Evolutionary conservation across 116 monocot genomes (phyloP).

Genomic region (Dioscorea cayenensis): DNA sequence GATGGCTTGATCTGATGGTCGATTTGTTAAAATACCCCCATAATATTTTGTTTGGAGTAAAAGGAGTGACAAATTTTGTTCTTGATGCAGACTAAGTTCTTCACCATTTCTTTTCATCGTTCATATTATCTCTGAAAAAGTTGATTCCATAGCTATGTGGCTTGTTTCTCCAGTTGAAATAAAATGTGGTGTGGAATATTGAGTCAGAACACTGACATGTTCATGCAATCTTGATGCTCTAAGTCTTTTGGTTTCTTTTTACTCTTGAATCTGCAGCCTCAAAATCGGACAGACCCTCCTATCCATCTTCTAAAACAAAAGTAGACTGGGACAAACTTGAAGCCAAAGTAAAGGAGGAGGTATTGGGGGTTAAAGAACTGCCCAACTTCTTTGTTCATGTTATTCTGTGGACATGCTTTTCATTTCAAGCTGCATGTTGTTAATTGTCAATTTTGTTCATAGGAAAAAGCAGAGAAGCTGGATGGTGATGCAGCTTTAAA

Average conservation of each 20-base stretch:
- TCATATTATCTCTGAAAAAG: too few species aligned
- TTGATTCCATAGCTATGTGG: too few species aligned
- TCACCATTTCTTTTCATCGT: background rate
- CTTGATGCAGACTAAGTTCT: background rate
- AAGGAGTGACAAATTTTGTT: background rate
- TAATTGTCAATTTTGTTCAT: background rate
- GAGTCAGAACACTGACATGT: too few species aligned
- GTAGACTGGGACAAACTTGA: constrained; percentile 92
- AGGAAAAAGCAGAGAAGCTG: constrained; percentile 97
- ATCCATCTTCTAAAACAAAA: constrained; percentile 90
- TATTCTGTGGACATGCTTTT: background rate
- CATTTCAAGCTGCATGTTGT: background rate
- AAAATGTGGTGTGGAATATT: too few species aligned
- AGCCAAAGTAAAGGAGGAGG: constrained; percentile 93
- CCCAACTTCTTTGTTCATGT: background rate
- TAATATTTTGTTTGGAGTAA: background rate
- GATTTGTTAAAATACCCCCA: background rate
- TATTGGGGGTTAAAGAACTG: constrained; percentile 1
- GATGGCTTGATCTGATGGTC: background rate
- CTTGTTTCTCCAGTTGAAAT: too few species aligned
- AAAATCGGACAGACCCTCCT: constrained; percentile 36
- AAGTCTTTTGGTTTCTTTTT: background rate
- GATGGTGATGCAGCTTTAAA: constrained; percentile 92
- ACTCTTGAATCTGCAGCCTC: constrained; percentile 12
- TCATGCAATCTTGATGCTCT: background rate